phyloP scores from a whole-genome alignment of 257 asterid genomes.

The Striga asiatica region DNA sequence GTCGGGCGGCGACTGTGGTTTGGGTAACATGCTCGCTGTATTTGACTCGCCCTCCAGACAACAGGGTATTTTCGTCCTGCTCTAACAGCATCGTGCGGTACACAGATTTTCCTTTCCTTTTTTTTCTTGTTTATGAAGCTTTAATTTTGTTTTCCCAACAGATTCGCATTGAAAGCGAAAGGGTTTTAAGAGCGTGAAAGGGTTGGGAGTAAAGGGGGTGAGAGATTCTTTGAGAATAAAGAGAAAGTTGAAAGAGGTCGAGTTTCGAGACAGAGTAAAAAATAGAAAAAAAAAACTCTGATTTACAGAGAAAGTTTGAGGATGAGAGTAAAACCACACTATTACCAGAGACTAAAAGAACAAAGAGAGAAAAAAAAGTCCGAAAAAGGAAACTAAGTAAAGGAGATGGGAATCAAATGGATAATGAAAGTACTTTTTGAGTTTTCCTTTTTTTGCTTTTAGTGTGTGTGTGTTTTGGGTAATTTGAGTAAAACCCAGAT shows the following conservation, averaged over 20 bases:
- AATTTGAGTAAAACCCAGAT: constrained; percentile 28
- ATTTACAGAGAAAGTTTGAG: constrained; percentile 15
- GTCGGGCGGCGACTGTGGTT: constrained; percentile 26
- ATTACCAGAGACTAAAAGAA: too few species aligned
- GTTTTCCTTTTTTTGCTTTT: constrained; percentile 6
- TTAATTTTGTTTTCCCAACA: constrained; percentile 28
- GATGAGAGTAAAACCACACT: too few species aligned
- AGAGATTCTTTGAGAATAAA: constrained; percentile 41
- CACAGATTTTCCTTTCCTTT: constrained; percentile 11
- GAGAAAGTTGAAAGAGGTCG: constrained; percentile 34
- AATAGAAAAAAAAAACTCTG: constrained; percentile 6
- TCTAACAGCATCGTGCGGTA: not conserved
- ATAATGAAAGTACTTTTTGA: constrained; percentile 1
- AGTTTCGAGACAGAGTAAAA: constrained; percentile 4
- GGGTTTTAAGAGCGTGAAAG: constrained; percentile 21
- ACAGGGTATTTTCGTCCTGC: constrained; percentile 17
- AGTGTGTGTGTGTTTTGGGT: constrained; percentile 20
- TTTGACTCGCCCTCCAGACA: constrained; percentile 25
- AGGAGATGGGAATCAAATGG: constrained; percentile 18
- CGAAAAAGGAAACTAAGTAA: not conserved
- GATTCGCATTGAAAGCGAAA: constrained; percentile 58
- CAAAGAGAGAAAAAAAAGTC: constrained; percentile 11
- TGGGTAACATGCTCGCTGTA: constrained; percentile 49
- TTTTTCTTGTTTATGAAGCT: not conserved
- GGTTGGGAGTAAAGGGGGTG: constrained; percentile 8